Conservation (phyloP, 1,284 basidiomycete genomes). For the Singerocomus rubriflavus region DNA sequence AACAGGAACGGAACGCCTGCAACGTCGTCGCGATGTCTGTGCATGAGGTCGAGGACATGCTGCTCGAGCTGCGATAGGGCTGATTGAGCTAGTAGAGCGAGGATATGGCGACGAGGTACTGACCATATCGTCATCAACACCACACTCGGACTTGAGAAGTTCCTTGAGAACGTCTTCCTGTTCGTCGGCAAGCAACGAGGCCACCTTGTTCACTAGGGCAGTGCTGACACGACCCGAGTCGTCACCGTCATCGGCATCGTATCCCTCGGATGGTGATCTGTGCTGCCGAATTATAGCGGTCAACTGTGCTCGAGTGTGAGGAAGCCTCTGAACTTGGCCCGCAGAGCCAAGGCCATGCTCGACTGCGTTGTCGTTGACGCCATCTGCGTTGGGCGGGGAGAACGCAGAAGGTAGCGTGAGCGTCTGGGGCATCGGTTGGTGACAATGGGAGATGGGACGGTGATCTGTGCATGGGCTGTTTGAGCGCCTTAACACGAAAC, state of each 20-base stretch:
- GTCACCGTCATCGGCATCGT: slow-evolving; percentile 60
- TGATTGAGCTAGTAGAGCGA: slow-evolving; percentile 14
- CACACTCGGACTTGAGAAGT: slow-evolving; percentile 67
- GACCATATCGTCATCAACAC: slow-evolving; percentile 75
- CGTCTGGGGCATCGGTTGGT: slow-evolving; percentile 26
- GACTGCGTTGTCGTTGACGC: slow-evolving; percentile 19
- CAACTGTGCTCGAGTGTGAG: slow-evolving; percentile 77
- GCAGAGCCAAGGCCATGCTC: slow-evolving; percentile 16
- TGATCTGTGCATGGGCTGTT: slow-evolving; percentile 27
- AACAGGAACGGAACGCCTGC: slow-evolving; percentile 80
- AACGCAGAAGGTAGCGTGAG: slow-evolving; percentile 25
- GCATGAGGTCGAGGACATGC: slow-evolving; percentile 80
- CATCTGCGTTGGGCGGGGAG: slow-evolving; percentile 10
- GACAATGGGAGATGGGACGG: slow-evolving; percentile 13
- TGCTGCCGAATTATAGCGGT: slow-evolving; percentile 67
- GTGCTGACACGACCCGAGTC: slow-evolving; percentile 51
- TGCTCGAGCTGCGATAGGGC: slow-evolving; percentile 59
- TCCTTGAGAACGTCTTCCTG: slow-evolving; percentile 82
- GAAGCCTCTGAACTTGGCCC: slow-evolving; percentile 49
- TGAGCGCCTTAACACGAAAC: slow-evolving; percentile 23
- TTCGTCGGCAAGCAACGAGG: slow-evolving; percentile 71
- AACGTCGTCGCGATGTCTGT: slow-evolving; percentile 79
- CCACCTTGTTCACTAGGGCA: slow-evolving; percentile 64
- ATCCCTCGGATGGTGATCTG: slow-evolving; percentile 48
- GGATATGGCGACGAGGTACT: slow-evolving; percentile 18